phyloP scores from a whole-genome alignment of 306 rosid species.

The Vachellia pachyceras region DNA sequence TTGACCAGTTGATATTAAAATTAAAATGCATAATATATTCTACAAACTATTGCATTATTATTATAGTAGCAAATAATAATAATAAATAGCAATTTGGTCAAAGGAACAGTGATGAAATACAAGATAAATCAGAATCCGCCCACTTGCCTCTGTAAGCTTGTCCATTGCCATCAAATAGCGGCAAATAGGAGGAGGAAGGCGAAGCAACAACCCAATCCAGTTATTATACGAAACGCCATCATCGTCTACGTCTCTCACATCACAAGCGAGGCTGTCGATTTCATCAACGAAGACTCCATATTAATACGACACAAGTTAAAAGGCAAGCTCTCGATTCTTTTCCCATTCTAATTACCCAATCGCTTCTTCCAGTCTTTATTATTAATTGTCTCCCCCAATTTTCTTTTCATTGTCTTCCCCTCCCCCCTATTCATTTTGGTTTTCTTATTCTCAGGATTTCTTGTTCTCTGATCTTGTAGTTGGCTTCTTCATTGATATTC shows the following conservation, averaged over 20 bases:
- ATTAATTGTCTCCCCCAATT: not conserved
- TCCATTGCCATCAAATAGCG: not conserved
- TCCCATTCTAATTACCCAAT: not conserved
- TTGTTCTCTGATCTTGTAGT: not conserved
- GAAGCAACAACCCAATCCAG: constrained; percentile 2
- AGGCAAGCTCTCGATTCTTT: not conserved
- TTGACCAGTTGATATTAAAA: too few species aligned
- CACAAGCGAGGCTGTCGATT: not conserved
- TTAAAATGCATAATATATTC: too few species aligned
- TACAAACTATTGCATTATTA: too few species aligned
- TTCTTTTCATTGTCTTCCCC: too few species aligned
- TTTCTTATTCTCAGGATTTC: constrained; percentile 13
- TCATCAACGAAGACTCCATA: not conserved
- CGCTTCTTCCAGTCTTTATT: not conserved
- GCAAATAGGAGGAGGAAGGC: not conserved
- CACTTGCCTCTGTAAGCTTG: not conserved
- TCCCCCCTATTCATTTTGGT: not conserved
- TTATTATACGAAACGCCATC: constrained; percentile 8
- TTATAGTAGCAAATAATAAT: too few species aligned
- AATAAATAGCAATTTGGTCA: too few species aligned
- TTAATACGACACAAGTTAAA: not conserved
- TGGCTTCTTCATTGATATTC: not conserved
- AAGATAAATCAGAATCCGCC: not conserved
- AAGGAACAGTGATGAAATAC: too few species aligned
- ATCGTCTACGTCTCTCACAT: not conserved